Conservation (phyloP, 179 eudicot genomes). For the Camellia oleifera region DNA sequence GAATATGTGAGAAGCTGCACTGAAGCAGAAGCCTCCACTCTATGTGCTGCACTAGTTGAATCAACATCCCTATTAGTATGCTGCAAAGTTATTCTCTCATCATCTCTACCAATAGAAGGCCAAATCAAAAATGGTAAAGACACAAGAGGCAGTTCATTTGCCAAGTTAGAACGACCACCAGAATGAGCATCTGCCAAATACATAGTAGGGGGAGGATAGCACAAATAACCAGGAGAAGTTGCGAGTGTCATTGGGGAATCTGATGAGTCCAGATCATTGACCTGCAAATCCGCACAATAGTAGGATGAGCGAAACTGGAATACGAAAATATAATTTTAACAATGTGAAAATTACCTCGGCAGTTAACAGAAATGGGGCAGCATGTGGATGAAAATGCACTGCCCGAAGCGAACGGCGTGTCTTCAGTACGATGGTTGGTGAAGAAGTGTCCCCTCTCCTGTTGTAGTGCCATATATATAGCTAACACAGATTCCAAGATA, state of each 20-base stretch:
- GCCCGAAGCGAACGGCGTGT: constrained; percentile 80
- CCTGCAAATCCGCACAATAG: constrained; percentile 42
- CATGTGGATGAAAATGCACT: constrained; percentile 85
- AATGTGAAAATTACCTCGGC: constrained; percentile 27
- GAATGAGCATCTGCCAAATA: constrained; percentile 66
- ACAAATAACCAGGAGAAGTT: constrained; percentile 78
- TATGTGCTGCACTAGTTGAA: constrained; percentile 40
- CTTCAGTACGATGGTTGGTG: constrained; percentile 66
- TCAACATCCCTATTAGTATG: constrained; percentile 42
- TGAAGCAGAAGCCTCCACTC: constrained; percentile 60
- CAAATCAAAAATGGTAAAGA: constrained; percentile 65
- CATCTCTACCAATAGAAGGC: constrained; percentile 57
- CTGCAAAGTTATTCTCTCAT: constrained; percentile 45
- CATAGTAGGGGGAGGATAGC: constrained; percentile 85
- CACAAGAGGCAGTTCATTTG: constrained; percentile 52
- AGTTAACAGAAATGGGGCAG: constrained; percentile 66
- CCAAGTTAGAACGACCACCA: constrained; percentile 42
- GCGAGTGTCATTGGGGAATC: constrained; percentile 85
- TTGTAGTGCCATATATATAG: constrained; percentile 81
- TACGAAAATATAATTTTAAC: not conserved
- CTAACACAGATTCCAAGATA: constrained; percentile 24
- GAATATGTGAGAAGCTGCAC: constrained; percentile 85
- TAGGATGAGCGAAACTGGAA: not conserved
- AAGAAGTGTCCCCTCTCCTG: constrained; percentile 53
- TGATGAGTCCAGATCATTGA: constrained; percentile 84